These are phyloP conservation scores for Penicillium sp. DNA, from an alignment of 2,329 filamentous ascomycete species.

Conservation along the genomic window DNA sequence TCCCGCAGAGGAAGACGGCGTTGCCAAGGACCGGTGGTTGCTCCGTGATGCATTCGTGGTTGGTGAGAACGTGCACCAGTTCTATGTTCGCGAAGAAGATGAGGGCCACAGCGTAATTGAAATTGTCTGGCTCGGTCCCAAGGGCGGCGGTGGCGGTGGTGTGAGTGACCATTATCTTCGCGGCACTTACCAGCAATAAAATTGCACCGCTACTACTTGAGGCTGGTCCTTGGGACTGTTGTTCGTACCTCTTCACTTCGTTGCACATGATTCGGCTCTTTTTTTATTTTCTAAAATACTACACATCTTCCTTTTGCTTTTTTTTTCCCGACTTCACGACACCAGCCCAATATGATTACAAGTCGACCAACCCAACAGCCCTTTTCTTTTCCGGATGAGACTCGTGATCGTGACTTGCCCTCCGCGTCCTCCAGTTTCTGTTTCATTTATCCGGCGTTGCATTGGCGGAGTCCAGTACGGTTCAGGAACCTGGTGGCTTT, in stretches of 20 bases:
- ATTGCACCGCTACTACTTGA: constrained; percentile 20
- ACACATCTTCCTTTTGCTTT: constrained; percentile 13
- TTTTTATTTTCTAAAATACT: constrained; percentile 19
- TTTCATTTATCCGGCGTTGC: constrained; percentile 40
- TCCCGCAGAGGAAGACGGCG: constrained; percentile 40
- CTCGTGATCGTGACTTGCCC: constrained; percentile 23
- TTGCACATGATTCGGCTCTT: constrained; percentile 39
- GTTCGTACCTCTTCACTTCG: constrained; percentile 30
- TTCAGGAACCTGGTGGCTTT: constrained; percentile 36
- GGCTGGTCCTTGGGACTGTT: constrained; percentile 38
- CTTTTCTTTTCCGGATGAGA: constrained; percentile 23
- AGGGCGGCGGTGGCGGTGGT: constrained; percentile 40
- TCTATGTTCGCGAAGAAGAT: constrained; percentile 43
- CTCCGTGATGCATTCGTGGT: constrained; percentile 41
- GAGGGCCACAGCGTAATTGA: constrained; percentile 46
- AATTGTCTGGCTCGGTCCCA: constrained; percentile 45
- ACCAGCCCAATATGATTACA: constrained; percentile 17
- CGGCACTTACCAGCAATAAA: constrained; percentile 31
- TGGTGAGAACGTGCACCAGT: constrained; percentile 46
- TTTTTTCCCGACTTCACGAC: constrained; percentile 18
- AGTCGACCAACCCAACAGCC: constrained; percentile 13
- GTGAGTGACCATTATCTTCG: constrained; percentile 32
- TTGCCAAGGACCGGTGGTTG: constrained; percentile 45
- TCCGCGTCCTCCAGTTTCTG: constrained; percentile 29
- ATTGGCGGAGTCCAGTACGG: constrained; percentile 37